Base-by-base conservation (phyloP, 352 stramenopile species). In the Globisporangium nunn region DNA sequence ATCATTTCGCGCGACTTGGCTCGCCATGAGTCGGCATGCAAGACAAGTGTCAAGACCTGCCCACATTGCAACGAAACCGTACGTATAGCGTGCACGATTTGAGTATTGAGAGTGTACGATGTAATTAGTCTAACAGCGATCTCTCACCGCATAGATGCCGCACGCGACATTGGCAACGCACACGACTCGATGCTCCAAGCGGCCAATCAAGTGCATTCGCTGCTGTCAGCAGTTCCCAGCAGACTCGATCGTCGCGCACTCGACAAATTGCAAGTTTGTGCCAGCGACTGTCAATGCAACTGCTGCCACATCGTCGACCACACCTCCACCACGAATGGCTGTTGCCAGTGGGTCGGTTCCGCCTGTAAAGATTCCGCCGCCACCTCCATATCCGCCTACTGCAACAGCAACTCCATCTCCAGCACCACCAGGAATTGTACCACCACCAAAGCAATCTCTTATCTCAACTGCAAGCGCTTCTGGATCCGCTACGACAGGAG, bases 191-290 rank as follows among this genome's bases (percentile, higher is more conserved):
- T 92, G 82, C 30, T 67, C 76, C 8, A 90, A 90, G 62, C 75
- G 82, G 2, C 80, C 80, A 3, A 90, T 92, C 59, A 92, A 92
- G 56, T 90, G 82, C 46, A 90, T 89, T 66, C 82, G 82, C 18
- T 92, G 82, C 59, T 87, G 74, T 35, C 75, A 92, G 51, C 68
- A 86, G 39, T 89, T 90, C 50, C 76, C 82, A 14, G 79, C 82
- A 0, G 82, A 92, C 52, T 64, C 72, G 17, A 90, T 90, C 40
- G 79, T 89, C 41, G 68, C 74, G 1, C 82, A 92, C 55, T 88
- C 78, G 6, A 88, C 74, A 0, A 83, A 61, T 41, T 92, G 82
- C 67, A 88, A 84, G 43, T 83, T 74, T 33, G 65, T 79, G 2
- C 68, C 70, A 11, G n/a, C 40, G 1, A 15, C 49, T 43, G 35